phyloP scores from a whole-genome alignment of 2,329 filamentous ascomycete species.

The Xylaria sp. region DNA sequence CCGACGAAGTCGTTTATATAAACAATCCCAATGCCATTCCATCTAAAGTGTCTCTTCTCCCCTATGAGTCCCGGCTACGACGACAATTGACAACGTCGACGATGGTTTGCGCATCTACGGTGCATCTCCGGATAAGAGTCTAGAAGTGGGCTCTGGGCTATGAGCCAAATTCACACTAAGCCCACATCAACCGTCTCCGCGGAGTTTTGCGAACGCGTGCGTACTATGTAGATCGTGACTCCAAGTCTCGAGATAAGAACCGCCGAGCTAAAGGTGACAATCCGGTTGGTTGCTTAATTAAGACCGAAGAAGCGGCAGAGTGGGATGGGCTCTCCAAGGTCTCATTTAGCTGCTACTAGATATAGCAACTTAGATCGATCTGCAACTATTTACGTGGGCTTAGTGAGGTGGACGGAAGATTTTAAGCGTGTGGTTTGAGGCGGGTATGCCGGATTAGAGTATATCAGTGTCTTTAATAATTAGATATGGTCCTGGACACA shows the following conservation, averaged over 20 bases:
- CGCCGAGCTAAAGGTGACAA: not conserved
- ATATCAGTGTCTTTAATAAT: not conserved
- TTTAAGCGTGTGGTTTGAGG: not conserved
- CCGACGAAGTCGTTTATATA: constrained; percentile 14
- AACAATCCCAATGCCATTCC: not conserved
- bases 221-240: constrained; percentile 14
- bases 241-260: constrained; percentile 20
- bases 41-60: not conserved
- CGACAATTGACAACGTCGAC: not conserved
- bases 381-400: not conserved
- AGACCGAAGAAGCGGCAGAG: not conserved
- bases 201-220: constrained; percentile 8
- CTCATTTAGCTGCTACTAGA: not conserved
- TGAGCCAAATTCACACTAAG: constrained; percentile 11
- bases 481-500: not conserved
- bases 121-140: constrained; percentile 30
- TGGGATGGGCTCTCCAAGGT: constrained; percentile 6
- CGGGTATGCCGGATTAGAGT: not conserved
- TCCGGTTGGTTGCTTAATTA: constrained; percentile 6
- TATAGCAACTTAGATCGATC: not conserved
- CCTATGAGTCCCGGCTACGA: not conserved
- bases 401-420: not conserved
- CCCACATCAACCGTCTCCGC: constrained; percentile 22
- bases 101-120: constrained; percentile 25
- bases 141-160: constrained; percentile 14